Percentiles rank a stretch among this genome's conserved stretches.
These are phyloP conservation scores for Vaccinium corymbosum DNA, from an alignment of 148 eudicot species.

Conservation along the genomic window DNA sequence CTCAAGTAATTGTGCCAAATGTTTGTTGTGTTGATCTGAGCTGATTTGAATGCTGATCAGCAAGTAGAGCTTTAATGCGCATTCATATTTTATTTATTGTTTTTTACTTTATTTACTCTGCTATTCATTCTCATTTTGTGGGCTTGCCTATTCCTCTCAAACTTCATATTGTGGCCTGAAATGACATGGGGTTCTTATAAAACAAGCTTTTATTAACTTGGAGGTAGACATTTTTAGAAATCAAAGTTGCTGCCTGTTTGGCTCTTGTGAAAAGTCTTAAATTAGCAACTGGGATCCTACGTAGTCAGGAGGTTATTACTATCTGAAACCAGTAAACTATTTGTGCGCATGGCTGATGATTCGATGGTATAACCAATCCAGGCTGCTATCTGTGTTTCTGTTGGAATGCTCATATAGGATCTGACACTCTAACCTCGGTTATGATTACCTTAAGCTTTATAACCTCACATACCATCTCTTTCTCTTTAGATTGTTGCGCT, in stretches of 20 bases:
- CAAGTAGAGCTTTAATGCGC: not conserved
- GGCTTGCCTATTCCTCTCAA: not conserved
- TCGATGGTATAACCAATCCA: not conserved
- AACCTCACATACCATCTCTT: not conserved
- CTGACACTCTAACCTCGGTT: not conserved
- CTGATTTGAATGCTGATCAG: not conserved
- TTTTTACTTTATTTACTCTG: not conserved
- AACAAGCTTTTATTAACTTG: not conserved
- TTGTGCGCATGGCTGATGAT: not conserved
- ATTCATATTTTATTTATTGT: not conserved
- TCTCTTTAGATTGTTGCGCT: conserved; percentile 50
- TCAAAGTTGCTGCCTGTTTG: not conserved
- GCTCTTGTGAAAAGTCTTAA: not conserved
- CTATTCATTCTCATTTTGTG: not conserved
- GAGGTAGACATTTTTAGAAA: not conserved
- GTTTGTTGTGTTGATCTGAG: not conserved
- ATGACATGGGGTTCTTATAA: not conserved
- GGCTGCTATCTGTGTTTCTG: not conserved
- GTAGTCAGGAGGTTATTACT: not conserved
- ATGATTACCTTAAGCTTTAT: conserved; percentile 1
- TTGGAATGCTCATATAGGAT: conserved; percentile 6
- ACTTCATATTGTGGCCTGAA: not conserved
- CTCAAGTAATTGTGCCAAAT: not conserved
- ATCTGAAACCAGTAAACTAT: not conserved
- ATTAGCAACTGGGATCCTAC: not conserved